phyloP scores from a whole-genome alignment of 202 grass and related monocot genomes.

The Cymbopogon flexuosus region DNA sequence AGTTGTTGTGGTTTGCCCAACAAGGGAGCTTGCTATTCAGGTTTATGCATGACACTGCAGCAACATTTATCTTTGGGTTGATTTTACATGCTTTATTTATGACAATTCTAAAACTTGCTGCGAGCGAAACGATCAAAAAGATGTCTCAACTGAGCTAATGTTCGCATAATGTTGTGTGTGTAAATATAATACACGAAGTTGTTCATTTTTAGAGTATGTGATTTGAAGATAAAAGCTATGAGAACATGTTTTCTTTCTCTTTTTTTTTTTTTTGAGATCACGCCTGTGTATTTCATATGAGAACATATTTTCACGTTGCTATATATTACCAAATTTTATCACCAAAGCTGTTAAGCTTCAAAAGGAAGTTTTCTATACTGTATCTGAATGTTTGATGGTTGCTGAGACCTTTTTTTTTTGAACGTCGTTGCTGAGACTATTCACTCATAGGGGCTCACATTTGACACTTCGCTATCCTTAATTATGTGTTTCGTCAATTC shows the following conservation, averaged over 20 bases:
- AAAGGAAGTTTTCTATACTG: background rate
- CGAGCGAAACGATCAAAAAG: background rate
- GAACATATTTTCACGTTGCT: background rate
- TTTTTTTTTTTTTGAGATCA: too few species aligned
- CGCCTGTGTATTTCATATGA: too few species aligned
- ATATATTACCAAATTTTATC: background rate
- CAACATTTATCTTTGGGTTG: background rate
- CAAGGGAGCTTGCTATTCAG: constrained; percentile 70
- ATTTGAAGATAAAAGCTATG: background rate
- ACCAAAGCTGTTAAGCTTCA: background rate
- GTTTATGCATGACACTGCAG: background rate
- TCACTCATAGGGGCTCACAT: background rate
- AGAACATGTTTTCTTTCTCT: too few species aligned
- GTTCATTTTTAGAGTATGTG: background rate
- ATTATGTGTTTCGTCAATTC: background rate
- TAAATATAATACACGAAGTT: background rate
- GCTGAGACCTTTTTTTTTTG: background rate
- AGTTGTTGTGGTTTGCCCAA: constrained; percentile 55
- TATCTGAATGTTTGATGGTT: background rate
- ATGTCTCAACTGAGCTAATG: background rate
- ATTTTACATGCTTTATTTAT: background rate
- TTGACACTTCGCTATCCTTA: background rate
- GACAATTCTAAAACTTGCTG: background rate
- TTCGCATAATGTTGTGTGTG: background rate
- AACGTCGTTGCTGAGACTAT: background rate